phyloP scores from a whole-genome alignment of 23 red algal genomes.

The Gracilaria gracilis region DNA sequence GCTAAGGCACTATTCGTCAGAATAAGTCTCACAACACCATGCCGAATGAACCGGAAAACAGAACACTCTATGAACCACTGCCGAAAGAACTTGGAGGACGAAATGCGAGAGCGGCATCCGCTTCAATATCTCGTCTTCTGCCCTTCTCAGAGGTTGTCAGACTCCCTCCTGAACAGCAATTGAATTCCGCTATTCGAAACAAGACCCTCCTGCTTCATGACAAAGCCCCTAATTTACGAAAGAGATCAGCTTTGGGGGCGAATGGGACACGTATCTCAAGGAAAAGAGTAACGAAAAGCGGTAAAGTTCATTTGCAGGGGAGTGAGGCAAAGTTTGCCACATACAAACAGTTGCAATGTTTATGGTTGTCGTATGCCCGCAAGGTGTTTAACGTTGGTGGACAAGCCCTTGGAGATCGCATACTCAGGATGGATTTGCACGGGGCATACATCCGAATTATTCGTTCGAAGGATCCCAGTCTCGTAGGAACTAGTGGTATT shows the following conservation, averaged over 20 bases:
- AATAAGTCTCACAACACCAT: neutral
- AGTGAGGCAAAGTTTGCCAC: conserved; percentile 26
- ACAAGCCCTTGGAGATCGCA: conserved; percentile 43
- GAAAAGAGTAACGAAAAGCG: neutral
- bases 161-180: conserved; percentile 6
- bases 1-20: too few species aligned
- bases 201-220: conserved; percentile 43
- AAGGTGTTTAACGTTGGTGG: conserved; percentile 16
- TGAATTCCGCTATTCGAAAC: conserved; percentile 54
- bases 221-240: neutral
- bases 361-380: conserved; percentile 51
- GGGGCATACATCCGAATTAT: conserved; percentile 49
- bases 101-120: neutral
- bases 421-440: conserved; percentile 75
- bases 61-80: conserved; percentile 43
- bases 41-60: neutral
- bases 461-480: conserved; percentile 42
- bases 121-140: conserved; percentile 23
- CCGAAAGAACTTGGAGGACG: conserved; percentile 32
- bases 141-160: neutral
- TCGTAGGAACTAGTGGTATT: conserved; percentile 56
- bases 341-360: conserved; percentile 9
- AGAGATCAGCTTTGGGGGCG: neutral
- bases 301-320: conserved; percentile 29
- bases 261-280: neutral